Evolutionary conservation across 1,284 basidiomycete genomes (phyloP).

Genomic region (Nidula niveotomentosa): DNA sequence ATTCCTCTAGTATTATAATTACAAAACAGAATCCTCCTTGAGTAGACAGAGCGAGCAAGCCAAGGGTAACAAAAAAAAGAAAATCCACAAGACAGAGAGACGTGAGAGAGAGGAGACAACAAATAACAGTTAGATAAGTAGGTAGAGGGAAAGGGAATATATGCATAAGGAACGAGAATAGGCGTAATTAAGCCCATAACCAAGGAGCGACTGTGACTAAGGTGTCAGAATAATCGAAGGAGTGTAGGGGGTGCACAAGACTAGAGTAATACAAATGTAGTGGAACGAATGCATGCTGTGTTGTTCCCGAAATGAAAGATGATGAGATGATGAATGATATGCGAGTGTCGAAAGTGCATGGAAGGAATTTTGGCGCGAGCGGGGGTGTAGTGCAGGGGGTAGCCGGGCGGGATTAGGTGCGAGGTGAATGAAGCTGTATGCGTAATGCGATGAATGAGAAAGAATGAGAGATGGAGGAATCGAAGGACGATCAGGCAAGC

Average conservation of each 20-base stretch:
- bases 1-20: constrained; percentile 38
- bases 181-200: constrained; percentile 12
- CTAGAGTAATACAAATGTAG: neutral
- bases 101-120: constrained; percentile 7
- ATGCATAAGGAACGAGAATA: constrained; percentile 4
- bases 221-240: constrained; percentile 5
- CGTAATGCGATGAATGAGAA: constrained; percentile 2
- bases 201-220: constrained; percentile 13
- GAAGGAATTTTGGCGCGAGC: neutral
- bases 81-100: neutral
- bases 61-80: constrained; percentile 13
- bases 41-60: constrained; percentile 22
- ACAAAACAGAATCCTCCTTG: constrained; percentile 28
- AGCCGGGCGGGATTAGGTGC: constrained; percentile 1
- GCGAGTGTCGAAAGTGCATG: neutral
- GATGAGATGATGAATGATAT: neutral
- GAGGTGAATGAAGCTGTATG: neutral
- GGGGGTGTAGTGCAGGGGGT: constrained; percentile 3
- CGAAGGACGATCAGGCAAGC: constrained; percentile 11
- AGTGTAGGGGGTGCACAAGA: constrained; percentile 1
- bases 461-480: constrained; percentile 4
- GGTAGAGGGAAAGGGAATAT: constrained; percentile 3
- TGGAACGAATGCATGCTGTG: neutral
- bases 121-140: constrained; percentile 22
- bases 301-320: neutral